Evolutionary conservation across 495 filamentous ascomycete species (phyloP).

Genomic region (Acidiella bohemica): DNA sequence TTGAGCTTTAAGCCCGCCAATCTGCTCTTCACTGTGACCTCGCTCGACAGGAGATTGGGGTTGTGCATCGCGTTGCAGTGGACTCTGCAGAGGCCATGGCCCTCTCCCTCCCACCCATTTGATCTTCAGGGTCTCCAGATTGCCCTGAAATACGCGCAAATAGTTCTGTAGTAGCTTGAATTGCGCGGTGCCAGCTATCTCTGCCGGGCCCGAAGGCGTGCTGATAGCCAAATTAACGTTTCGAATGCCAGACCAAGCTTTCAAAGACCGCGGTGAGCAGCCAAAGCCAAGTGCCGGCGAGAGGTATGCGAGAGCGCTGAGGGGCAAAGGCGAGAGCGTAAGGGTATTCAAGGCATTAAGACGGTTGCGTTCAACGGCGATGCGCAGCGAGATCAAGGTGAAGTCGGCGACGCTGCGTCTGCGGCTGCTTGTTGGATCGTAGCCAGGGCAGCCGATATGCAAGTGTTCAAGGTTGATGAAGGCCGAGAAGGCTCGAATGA

Average conservation of each 20-base stretch:
- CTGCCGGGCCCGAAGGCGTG: neutral
- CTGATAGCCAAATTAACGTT: constrained; percentile 52
- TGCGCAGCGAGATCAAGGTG: constrained; percentile 64
- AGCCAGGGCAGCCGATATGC: constrained; percentile 56
- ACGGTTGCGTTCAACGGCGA: constrained; percentile 55
- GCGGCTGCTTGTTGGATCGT: constrained; percentile 50
- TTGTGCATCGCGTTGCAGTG: no score
- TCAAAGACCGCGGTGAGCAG: constrained; percentile 44
- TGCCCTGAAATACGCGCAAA: constrained; percentile 47
- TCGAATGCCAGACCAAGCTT: constrained; percentile 58
- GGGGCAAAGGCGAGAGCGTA: constrained; percentile 52
- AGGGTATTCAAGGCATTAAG: constrained; percentile 47
- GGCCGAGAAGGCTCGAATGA: constrained; percentile 52
- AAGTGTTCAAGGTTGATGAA: constrained; percentile 54
- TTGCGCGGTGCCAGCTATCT: constrained; percentile 52
- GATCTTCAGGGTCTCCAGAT: constrained; percentile 50
- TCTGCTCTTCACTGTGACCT: constrained; percentile 21
- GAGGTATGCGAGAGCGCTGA: constrained; percentile 56
- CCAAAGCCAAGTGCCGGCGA: constrained; percentile 53
- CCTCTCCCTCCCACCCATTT: constrained; percentile 56
- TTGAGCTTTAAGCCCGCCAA: neutral
- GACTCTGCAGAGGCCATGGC: constrained; percentile 47
- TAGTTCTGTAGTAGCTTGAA: constrained; percentile 64
- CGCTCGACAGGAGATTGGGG: constrained; percentile 15
- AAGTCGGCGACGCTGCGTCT: constrained; percentile 67